Base-by-base conservation (phyloP, 306 rosid species). In the Arachis stenosperma region DNA sequence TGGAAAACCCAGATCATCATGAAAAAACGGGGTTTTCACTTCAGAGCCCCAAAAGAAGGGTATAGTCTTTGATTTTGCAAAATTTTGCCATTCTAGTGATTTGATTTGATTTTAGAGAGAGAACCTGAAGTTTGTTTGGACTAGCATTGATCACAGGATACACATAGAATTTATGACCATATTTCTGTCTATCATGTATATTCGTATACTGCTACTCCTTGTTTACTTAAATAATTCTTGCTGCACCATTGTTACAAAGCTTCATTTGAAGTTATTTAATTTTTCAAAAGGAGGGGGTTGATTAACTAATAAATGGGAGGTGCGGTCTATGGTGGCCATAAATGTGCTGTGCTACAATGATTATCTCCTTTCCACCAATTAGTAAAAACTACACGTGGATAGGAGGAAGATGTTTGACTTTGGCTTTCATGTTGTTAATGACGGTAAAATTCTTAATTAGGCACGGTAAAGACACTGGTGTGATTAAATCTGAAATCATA, bases 11-110 rank as follows among this genome's bases (percentile, higher is more conserved):
- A 29, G 79, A 40, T 61, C 52, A 72, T 67, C 55, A 0, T 5
- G 74, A 15, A 40, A 55, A 73, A 73, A 81, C 87, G 30, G 79
- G 75, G 33, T 91, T 94, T 78, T 86, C 97, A 9, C 92, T 94
- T 71, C 98, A 86, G 78, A 75, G 75, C 79, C 89, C 81, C 63
- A 60, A 77, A 52, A 79, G 80, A 44, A 71, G 62, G 47, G 86
- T 74, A 40, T 84, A 76, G 78, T 73, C 48, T 70, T 69, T 33
- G 29, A 77, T 67, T 78, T 80, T 71, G 40, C 8, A 61, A 46
- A 40, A 64, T 56, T 75, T 44, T 1, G 8, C 46, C 46, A 55
- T 13, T 67, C 61, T 70, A 13, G 65, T 72, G 41, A 53, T 50
- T 82, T 76, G 46, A 14, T 75, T 61, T 76, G 43, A 33, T 33